Evolutionary conservation across 345 rosid genomes (phyloP), one percentile per base, ranked within the genome.

Genomic region (Corchorus olitorius): DNA sequence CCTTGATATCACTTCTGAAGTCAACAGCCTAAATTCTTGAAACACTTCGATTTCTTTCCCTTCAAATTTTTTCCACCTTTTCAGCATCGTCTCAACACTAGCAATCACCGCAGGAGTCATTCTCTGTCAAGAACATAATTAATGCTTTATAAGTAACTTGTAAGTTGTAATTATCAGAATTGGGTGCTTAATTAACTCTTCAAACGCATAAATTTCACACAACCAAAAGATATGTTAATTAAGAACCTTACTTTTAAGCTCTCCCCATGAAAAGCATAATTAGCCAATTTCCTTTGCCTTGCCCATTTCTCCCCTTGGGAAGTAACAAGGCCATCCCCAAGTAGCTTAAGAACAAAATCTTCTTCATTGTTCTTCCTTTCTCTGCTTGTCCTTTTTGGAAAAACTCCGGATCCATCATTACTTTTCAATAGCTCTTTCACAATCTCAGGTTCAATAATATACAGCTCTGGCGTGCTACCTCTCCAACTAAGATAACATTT

Each of bases 1-100:
- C 76, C 85, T 80, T 12, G 87, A 83, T 59, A 86, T 86, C 41
- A 83, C 49, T 75, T 85, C 86, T 22, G 87, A 81, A 10, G 88
- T 88, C 33, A 88, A 75, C 5, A 83, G 1, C 65, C 54, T 88
- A 58, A 84, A 60, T 75, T 88, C 87, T 37, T 64, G 33, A 53
- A 33, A 65, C 43, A 39, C 43, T 6, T 39, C 43, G 43, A 39
- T 39, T 39, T 39, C 43, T 39, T 39, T 39, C 1, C 43, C 43
- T 39, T 39, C 43, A 39, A 39, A 39, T 6, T 39, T 1, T 39
- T 2, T 39, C 43, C 43, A 39, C 43, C 43, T 39, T 39, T 39
- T 6, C 1, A 39, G 43, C 43, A 39, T 39, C 43, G 43, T 39
- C 67, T 84, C 81, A 34, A 76, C 84, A 54, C 86, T 80, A 8